phyloP scores from a whole-genome alignment of 257 asterid genomes.

The Capsicum chinense region DNA sequence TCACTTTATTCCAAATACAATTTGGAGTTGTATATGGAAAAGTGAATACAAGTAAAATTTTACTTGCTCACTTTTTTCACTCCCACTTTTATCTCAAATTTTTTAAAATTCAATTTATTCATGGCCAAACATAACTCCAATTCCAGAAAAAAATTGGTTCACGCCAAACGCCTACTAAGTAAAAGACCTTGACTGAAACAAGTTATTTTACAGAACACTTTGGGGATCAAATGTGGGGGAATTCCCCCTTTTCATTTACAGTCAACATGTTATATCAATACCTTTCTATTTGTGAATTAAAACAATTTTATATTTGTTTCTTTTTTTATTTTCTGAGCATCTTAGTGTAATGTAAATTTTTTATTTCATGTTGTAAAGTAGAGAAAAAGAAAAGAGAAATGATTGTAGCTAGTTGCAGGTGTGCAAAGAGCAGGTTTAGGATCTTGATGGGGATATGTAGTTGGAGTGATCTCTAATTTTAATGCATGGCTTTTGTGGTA shows the following conservation, averaged over 20 bases:
- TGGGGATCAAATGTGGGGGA: background rate
- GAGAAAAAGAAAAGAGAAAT: background rate
- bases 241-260: background rate
- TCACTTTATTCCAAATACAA: no score
- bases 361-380: no score
- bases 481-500: conserved; percentile 27
- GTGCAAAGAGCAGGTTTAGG: conserved; percentile 25
- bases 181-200: background rate
- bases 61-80: no score
- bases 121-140: no score
- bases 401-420: background rate
- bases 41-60: no score
- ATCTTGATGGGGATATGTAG: conserved; percentile 27
- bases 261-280: background rate
- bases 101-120: no score
- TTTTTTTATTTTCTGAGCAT: background rate
- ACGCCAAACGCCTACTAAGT: no score
- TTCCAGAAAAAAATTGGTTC: no score
- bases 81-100: no score
- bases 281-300: background rate
- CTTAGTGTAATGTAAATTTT: background rate
- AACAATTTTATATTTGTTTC: background rate
- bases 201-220: background rate
- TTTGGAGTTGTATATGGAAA: no score
- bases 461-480: conserved; percentile 16